Evolutionary conservation across 129 eudicot genomes (phyloP), one percentile per base, ranked within the genome.

Genomic region (Tagetes patula): DNA sequence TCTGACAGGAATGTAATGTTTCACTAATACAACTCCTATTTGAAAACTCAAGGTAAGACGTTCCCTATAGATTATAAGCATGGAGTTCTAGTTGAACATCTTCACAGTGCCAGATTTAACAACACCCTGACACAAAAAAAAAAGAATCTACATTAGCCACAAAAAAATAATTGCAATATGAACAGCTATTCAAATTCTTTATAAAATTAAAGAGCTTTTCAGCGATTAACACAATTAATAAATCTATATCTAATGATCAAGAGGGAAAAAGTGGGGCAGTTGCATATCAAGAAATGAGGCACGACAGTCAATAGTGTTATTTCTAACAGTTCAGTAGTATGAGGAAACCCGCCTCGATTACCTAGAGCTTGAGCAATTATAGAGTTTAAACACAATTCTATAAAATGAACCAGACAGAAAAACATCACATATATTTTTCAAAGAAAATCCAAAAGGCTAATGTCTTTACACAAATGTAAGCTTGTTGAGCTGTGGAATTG

Each of bases 11-110:
- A 49, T 43, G 41, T 67, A 65, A 67, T 20, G 20, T 6, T 69
- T 39, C 20, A 8, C 71, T 69, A 39, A 69, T 69, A 77, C 71
- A 69, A 77, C 69, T 70, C 71, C 75, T 38, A 59, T 38, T 69
- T 47, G 53, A 41, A 69, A 77, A 13, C 39, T 47, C 63, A 68
- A 43, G 59, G 50, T 41, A 58, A 47, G 64, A 34, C 47, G 43
- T 69, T 77, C 42, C 0, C 36, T 12, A 46, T 65, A 59, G 64
- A 40, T 76, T 47, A 60, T 77, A 60, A 53, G 71, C 81, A 69
- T 62, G 30, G 34, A 62, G 60, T 47, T 48, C 53, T 49, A 47
- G 9, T 41, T 38, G 46, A 45, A 27, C 66, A n/a, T 31, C 81
- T 61, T 70, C 71, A 61, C 76, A 30, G 42, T 70, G 54, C 56